Evolutionary conservation across 2,329 filamentous ascomycete genomes (phyloP), one percentile per base, ranked within the genome.

Genomic region (Neopestalotiopsis sp.): DNA sequence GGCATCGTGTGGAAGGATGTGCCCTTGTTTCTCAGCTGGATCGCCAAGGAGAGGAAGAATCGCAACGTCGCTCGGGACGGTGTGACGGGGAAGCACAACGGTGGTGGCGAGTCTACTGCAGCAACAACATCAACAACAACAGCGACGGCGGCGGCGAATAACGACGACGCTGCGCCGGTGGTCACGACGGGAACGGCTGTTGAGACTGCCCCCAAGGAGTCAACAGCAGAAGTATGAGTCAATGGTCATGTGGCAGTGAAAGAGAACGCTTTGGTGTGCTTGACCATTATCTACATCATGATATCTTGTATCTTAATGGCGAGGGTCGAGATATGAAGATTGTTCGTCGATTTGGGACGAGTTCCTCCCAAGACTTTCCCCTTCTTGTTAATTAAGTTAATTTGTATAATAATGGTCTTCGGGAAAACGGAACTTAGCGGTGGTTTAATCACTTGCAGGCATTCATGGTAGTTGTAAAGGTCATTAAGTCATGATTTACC

Each of bases 1-100:
- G 85, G 84, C 1, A 85, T 88, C 70, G 84, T 94, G 63, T 88
- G 88, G 20, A 92, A 93, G 80, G 92, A 94, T 76, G 92, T 94
- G 6, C 87, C 88, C 4, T 81, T 91, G 73, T 93, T 94, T 72
- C 76, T 94, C 71, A 79, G 80, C 2, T 94, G 91, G 90, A 83
- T 90, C 66, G 81, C 79, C 1, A 76, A 75, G 68, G 82, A 86
- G 78, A 81, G 86, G 72, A 71, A 71, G 68, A 79, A 34, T 59
- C 70, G 38, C 20, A 58, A 59, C 14, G 68, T 63, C 28, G 42
- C 28, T 52, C 20, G 5, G 6, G 67, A 49, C 28, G 61, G 61
- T n/a, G 42, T 49, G 30, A 13, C n/a, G 24, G 28, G 12, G 12
- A 34, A 28, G 3, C 57, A 40, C 49, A 57, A 38, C 38, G 4